Base-by-base conservation (phyloP, 129 eudicot genomes). In the Calendula officinalis region DNA sequence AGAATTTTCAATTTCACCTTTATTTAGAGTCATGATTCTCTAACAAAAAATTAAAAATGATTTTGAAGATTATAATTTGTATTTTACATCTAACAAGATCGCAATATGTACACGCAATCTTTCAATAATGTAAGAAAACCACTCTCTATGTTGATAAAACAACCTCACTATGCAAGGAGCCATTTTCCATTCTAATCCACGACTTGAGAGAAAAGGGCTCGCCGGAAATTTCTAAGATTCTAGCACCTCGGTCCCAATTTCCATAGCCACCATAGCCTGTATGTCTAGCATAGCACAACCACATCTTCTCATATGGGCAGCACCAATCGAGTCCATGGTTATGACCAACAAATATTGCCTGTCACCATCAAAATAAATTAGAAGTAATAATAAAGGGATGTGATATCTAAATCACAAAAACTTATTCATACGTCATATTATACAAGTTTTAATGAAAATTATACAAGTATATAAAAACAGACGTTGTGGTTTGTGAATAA, bases 321-420 rank as follows among this genome's bases (percentile, higher is more conserved):
- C 99, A 94, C 99, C 97, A 94, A 71, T 94, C 95, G 41, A 94
- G 77, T 54, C 99, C 99, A 67, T 94, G 97, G 86, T 94, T 94
- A 69, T 94, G 99, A 41, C 99, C 99, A 41, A 89, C 99, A 64
- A 94, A 88, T 53, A 94, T 81, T 2, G 97, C 99, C 99, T 94
- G 47, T 65, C 66, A 64, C 55, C 69, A 52, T 51, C 11, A 51
- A 30, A 32, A 4, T 10, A 15, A 15, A 22, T 34, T 46, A 36
- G 4, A 40, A 16, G 8, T 45, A 45, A 12, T 6, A 47, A n/a
- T 15, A 45, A 37, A 4, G n/a, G 48, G 16, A 43, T 50, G 34
- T 50, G 16, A 16, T 4, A 13, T 50, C 30, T 50, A 2, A 22
- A 22, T 22, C 30, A 22, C 30, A 22, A 22, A 22, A 22, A 22